Conservation (phyloP, 768 basidiomycete species). For the Termitomyces sp. region DNA sequence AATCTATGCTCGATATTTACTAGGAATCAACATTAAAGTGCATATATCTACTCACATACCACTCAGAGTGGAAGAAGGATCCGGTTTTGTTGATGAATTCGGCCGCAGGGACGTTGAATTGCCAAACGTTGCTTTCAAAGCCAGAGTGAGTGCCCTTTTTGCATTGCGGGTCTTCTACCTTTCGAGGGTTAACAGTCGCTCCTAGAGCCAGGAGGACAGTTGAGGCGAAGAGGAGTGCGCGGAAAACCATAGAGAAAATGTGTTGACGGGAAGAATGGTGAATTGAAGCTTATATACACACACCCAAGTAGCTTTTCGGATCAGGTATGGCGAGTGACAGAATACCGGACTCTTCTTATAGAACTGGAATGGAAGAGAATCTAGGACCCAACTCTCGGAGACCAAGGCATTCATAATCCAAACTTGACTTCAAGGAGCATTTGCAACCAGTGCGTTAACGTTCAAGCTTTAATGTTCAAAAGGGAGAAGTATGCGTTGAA, state of each 20-base stretch:
- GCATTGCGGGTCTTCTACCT: conserved; percentile 3
- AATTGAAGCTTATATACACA: background rate
- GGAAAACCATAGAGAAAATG: background rate
- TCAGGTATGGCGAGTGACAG: background rate
- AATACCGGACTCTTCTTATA: too few relatives aligned
- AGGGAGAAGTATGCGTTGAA: background rate
- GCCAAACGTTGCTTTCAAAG: conserved; percentile 9
- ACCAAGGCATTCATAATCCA: background rate
- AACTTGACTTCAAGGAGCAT: background rate
- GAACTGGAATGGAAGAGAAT: background rate
- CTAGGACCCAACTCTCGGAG: background rate
- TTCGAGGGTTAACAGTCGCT: background rate
- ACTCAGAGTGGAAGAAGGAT: conserved; percentile 11
- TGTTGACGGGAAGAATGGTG: background rate
- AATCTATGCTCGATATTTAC: background rate
- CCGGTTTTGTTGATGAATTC: conserved; percentile 7
- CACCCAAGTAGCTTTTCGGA: background rate
- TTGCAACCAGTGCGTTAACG: too few relatives aligned
- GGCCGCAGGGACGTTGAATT: conserved; percentile 1
- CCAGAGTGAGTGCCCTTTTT: conserved; percentile 2
- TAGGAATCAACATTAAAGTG: background rate
- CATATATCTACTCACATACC: conserved; percentile 11
- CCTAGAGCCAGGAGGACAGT: background rate
- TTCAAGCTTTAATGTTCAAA: background rate
- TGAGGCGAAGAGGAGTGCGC: background rate